Conservation (phyloP, 352 stramenopile species). For the Globisporangium cederbergense region DNA sequence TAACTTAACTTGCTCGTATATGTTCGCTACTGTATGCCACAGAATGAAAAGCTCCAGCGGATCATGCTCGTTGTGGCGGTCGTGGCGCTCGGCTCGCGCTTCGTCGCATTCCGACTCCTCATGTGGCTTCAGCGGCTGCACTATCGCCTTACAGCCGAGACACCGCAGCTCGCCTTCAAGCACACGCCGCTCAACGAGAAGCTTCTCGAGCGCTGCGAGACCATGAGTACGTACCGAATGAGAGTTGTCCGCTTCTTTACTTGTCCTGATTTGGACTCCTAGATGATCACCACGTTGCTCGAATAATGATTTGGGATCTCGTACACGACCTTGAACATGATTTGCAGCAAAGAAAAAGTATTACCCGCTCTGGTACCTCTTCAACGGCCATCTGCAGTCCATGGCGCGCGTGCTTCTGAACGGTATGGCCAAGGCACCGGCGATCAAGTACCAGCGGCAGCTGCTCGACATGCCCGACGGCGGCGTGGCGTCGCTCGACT, state of each 20-base stretch:
- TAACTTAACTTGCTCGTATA: too few relatives aligned
- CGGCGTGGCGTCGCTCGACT: conserved; percentile 70
- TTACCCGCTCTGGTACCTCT: conserved; percentile 55
- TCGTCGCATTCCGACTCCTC: too few relatives aligned
- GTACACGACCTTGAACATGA: too few relatives aligned
- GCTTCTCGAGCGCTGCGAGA: conserved; percentile 38
- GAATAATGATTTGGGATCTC: too few relatives aligned
- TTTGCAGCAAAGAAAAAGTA: conserved; percentile 26
- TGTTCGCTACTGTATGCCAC: too few relatives aligned
- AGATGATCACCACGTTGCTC: too few relatives aligned
- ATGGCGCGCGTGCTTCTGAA: too few relatives aligned
- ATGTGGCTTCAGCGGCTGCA: conserved; percentile 13
- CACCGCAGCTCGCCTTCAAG: conserved; percentile 37
- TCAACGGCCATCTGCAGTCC: conserved; percentile 28
- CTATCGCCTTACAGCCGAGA: conserved; percentile 27
- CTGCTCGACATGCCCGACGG: conserved; percentile 59
- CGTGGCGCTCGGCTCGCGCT: too few relatives aligned
- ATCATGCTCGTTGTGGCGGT: too few relatives aligned
- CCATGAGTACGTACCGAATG: conserved; percentile 32
- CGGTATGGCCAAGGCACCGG: conserved; percentile 10
- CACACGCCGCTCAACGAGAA: conserved; percentile 34
- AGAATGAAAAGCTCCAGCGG: too few relatives aligned
- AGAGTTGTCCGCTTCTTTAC: too few relatives aligned
- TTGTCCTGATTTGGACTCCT: too few relatives aligned
- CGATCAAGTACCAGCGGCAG: conserved; percentile 51